phyloP scores from a whole-genome alignment of 2,329 filamentous ascomycete species.

The Fusarium fracticaudum region DNA sequence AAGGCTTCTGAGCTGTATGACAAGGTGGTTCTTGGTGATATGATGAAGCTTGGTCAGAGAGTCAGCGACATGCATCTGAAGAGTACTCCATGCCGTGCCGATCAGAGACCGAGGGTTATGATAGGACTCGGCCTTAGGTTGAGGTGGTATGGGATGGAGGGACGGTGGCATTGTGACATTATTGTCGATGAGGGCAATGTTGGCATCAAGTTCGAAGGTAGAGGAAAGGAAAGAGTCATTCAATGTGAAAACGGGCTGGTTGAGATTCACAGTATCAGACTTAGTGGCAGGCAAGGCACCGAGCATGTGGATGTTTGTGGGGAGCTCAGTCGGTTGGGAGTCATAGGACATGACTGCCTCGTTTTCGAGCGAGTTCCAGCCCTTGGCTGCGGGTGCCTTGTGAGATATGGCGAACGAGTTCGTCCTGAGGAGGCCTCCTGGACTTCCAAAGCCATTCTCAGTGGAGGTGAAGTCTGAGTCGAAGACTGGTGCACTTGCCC shows the following conservation, averaged over 20 bases:
- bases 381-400: constrained; percentile 38
- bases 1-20: constrained; percentile 52
- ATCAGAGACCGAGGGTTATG: constrained; percentile 49
- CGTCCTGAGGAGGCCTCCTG: constrained; percentile 44
- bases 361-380: constrained; percentile 42
- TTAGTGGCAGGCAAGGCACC: constrained; percentile 44
- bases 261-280: constrained; percentile 44
- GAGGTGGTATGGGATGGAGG: constrained; percentile 19
- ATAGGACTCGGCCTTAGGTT: constrained; percentile 41
- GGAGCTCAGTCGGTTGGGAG: constrained; percentile 53
- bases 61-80: constrained; percentile 57
- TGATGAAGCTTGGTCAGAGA: constrained; percentile 56
- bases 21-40: constrained; percentile 54
- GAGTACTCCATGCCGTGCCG: constrained; percentile 55
- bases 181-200: constrained; percentile 50
- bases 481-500: constrained; percentile 53
- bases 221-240: constrained; percentile 47
- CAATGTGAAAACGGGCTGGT: constrained; percentile 51
- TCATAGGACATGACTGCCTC: constrained; percentile 43
- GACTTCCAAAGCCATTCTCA: constrained; percentile 51
- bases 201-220: constrained; percentile 48
- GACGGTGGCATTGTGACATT: constrained; percentile 33
- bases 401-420: constrained; percentile 36
- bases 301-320: constrained; percentile 53
- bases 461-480: constrained; percentile 59